These are phyloP conservation scores for Penicillium desertorum DNA, from an alignment of 495 filamentous ascomycete genomes.

Conservation along the genomic window DNA sequence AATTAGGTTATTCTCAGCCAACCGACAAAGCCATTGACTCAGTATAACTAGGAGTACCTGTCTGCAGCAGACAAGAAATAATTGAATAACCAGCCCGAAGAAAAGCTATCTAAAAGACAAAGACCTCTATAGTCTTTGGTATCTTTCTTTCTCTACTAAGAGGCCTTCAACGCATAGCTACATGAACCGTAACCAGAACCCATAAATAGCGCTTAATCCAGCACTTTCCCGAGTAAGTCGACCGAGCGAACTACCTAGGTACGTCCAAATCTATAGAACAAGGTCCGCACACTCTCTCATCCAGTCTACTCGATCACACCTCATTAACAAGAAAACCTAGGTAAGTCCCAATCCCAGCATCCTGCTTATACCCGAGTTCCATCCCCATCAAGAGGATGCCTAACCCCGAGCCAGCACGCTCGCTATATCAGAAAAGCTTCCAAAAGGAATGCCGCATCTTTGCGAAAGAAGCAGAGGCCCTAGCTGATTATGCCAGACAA, in stretches of 20 bases:
- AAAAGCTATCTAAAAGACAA: background rate
- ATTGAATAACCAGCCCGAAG: background rate
- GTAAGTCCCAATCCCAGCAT: background rate
- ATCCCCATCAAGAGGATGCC: background rate
- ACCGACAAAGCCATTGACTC: background rate
- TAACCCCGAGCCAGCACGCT: background rate
- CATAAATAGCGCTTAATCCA: background rate
- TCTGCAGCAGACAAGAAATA: too few relatives aligned
- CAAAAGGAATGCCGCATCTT: background rate
- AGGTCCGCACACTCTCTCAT: background rate
- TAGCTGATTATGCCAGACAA: background rate
- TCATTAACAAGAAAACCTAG: background rate
- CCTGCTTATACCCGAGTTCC: background rate
- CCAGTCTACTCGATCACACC: background rate
- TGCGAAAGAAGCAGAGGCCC: background rate
- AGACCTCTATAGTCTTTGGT: background rate
- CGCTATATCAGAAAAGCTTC: background rate
- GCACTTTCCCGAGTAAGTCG: background rate
- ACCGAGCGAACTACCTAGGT: background rate
- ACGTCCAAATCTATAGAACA: background rate
- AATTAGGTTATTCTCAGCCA: background rate
- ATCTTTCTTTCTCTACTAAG: background rate
- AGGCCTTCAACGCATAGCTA: background rate
- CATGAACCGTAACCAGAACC: background rate
- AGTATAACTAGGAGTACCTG: background rate